Evolutionary conservation across 257 asterid genomes (phyloP), one percentile per base, ranked within the genome.

Genomic region (Fraxinus anomala): DNA sequence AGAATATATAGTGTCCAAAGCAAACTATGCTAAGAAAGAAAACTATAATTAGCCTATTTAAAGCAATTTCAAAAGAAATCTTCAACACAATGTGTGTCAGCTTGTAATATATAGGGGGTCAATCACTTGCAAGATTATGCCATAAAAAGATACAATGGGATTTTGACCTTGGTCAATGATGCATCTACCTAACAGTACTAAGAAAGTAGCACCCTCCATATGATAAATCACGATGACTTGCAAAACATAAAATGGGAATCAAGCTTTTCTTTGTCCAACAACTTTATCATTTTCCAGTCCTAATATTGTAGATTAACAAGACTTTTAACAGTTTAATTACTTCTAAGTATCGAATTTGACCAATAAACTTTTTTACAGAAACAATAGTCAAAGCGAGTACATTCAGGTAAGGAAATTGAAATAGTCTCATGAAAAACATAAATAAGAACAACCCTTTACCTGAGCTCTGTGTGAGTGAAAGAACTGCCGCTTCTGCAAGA

Each of bases 401-500:
- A 37, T 74, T 65, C 28, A 66, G 31, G 72, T 19, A 80, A 33
- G 67, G 9, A 73, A n/a, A 40, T 40, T n/a, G 19, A 44, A 44
- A 80, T 24, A 39, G 6, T 16, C 7, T 26, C 33, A 72, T 21
- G n/a, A 80, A 82, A 28, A 61, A 67, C 73, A 74, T 31, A 68
- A 73, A 72, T 65, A 31, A 80, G 61, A 51, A 21, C 6, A n/a
- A 36, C 31, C 73, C 76, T 86, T 92, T 87, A 96, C 99, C 89
- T 96, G 99, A 73, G 99, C 99, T 87, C 96, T 90, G 86, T 93
- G 99, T 19, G 99, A 96, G 83, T 96, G 99, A 84, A 93, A 96
- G 86, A 96, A 96, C 77, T 92, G 98, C 82, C 99, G 92, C 87
- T 89, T 96, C 89, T 91, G 97, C 93, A 96, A 82, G 85, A 91